phyloP scores from a whole-genome alignment of 352 stramenopile genomes.

The Globisporangium polare region DNA sequence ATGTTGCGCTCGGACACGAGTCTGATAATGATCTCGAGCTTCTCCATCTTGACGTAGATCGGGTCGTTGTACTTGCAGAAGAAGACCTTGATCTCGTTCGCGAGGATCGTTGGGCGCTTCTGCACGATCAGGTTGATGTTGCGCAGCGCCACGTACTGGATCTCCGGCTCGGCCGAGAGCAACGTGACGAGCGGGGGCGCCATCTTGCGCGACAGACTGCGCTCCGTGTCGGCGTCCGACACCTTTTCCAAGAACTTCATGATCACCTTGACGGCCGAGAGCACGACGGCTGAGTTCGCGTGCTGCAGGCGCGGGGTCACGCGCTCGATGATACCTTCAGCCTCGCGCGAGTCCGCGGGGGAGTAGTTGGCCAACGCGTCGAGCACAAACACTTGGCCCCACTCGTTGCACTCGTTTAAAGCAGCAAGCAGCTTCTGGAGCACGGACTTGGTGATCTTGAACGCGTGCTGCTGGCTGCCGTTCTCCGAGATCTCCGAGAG shows the following conservation, averaged over 20 bases:
- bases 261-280: slow-evolving; percentile 97
- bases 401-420: slow-evolving; percentile 99
- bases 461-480: slow-evolving; percentile 83
- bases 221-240: slow-evolving; percentile 91
- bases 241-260: slow-evolving; percentile 96
- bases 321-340: slow-evolving; percentile 98
- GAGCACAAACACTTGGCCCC: slow-evolving; percentile 98
- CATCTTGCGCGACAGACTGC: slow-evolving; percentile 93
- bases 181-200: slow-evolving; percentile 98
- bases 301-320: slow-evolving; percentile 97
- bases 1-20: slow-evolving; percentile 98
- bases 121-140: slow-evolving; percentile 99
- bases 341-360: slow-evolving; percentile 94
- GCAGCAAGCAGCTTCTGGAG: slow-evolving; percentile 98
- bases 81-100: slow-evolving; percentile 95
- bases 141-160: slow-evolving; percentile 98
- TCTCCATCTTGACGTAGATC: slow-evolving; percentile 97
- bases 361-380: slow-evolving; percentile 95
- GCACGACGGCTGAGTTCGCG: slow-evolving; percentile 98
- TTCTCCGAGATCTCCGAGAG: slow-evolving; percentile 97
- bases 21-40: slow-evolving; percentile 99
- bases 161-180: slow-evolving; percentile 97
- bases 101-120: slow-evolving; percentile 94
- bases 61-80: slow-evolving; percentile 99
- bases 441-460: slow-evolving; percentile 95